Base-by-base conservation (phyloP, 2,329 filamentous ascomycete species). In the Aspergillus sp. region DNA sequence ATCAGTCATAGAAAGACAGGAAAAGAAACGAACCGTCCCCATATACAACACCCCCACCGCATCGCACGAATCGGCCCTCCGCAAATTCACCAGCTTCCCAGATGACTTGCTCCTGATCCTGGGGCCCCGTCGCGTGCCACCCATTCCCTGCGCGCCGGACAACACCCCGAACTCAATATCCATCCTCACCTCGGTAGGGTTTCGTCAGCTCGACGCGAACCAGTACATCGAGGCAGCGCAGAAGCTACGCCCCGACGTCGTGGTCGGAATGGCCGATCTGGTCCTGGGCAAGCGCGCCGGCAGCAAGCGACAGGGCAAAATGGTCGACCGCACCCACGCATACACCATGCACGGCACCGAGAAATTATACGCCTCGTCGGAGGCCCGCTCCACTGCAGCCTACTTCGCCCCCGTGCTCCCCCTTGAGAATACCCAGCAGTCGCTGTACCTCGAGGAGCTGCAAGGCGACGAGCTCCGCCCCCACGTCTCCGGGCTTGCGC, bases 101-200 rank as follows among this genome's bases (percentile, higher is more conserved):
- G 70, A 83, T 13, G 79, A 85, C 14, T 75, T 84, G 30, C 70
- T 88, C 43, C 82, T 90, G 7, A 73, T 99, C 2, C 75, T 99
- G 3, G 89, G 86, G 10, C 82, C 93, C 0, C 86, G 94, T 49
- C 82, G 93, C 30, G 83, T 87, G 45, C 89, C 92, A 1, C 84
- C 90, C 1, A 85, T 96, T 17, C 73, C 80, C 8, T 84, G 86
- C 6, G 88, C 89, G 0, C 70, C 75, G 9, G 77, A 84, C 57
- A 91, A 94, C 67, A 86, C 85, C 8, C 82, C 86, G 56, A 82
- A 82, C 36, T 81, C 85, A 44, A 79, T 97, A 40, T 85, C 88
- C 16, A 81, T 97, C 45, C 85, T 89, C 66, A 96, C 94, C 2
- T 93, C 91, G 0, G 89, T 90, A 1, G 94, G 94, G 26, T 96